Conservation (phyloP, 1,139 yeast species). For the Pichia sorboxylosa region DNA sequence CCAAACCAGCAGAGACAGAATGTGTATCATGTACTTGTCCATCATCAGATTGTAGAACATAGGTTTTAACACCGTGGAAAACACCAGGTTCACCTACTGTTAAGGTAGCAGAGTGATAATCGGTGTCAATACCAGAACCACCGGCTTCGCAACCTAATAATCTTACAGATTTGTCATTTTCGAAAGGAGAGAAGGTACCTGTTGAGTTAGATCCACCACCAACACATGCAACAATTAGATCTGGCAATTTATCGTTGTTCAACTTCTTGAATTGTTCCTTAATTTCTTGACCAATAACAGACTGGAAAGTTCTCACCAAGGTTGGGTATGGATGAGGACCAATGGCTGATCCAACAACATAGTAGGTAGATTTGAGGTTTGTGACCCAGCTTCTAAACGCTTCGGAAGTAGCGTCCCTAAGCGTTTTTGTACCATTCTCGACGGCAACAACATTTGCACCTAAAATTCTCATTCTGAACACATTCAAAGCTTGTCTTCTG, state of each 20-base stretch:
- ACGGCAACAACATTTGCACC: constrained; percentile 95
- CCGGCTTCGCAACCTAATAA: constrained; percentile 97
- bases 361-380: constrained; percentile 73
- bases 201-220: constrained; percentile 98
- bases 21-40: constrained; percentile 98
- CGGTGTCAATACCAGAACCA: constrained; percentile 89
- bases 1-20: constrained; percentile 96
- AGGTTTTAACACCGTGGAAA: constrained; percentile 94
- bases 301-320: constrained; percentile 94
- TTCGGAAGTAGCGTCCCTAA: constrained; percentile 96
- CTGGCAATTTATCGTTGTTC: constrained; percentile 76
- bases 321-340: constrained; percentile 99
- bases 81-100: constrained; percentile 94
- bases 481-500: constrained; percentile 95
- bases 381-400: constrained; percentile 96
- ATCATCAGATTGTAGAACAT: constrained; percentile 76
- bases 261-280: constrained; percentile 75
- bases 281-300: constrained; percentile 91
- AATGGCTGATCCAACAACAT: constrained; percentile 94
- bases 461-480: constrained; percentile 88
- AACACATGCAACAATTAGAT: constrained; percentile 93
- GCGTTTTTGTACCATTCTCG: constrained; percentile 86
- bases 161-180: constrained; percentile 63
- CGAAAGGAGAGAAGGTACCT: constrained; percentile 93
- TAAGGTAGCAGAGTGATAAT: constrained; percentile 82